Evolutionary conservation across 2,329 filamentous ascomycete genomes (phyloP).

Genomic region (Colletotrichum graminicola): DNA sequence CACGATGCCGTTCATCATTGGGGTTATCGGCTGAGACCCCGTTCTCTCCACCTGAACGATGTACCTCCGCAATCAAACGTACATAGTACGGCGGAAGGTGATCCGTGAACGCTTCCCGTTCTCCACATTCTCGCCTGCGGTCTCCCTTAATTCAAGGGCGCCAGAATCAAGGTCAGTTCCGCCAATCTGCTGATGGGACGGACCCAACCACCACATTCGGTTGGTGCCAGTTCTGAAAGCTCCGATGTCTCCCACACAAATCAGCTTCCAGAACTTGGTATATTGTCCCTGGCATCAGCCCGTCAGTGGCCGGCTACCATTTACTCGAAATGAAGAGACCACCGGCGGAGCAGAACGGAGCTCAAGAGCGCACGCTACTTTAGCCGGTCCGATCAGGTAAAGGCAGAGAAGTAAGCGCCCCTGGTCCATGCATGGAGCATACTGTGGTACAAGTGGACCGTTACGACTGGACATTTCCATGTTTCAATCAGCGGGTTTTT

Average conservation of each 20-base stretch:
- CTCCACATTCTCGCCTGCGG: conserved; percentile 34
- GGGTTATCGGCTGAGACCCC: conserved; percentile 23
- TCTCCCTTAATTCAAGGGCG: conserved; percentile 30
- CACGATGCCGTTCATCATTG: conserved; percentile 6
- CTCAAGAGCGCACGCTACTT: neutral
- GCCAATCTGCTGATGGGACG: conserved; percentile 36
- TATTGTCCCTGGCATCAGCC: conserved; percentile 18
- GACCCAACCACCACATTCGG: conserved; percentile 7
- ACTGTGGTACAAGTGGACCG: conserved; percentile 20
- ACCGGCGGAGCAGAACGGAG: conserved; percentile 3
- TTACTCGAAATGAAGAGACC: conserved; percentile 24
- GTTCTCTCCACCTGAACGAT: conserved; percentile 5
- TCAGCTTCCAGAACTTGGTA: conserved; percentile 30
- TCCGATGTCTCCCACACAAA: conserved; percentile 27
- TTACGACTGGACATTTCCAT: conserved; percentile 16
- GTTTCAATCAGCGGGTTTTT: conserved; percentile 28
- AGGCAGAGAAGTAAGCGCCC: neutral
- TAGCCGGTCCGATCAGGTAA: conserved; percentile 15
- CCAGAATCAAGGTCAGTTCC: conserved; percentile 29
- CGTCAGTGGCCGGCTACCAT: conserved; percentile 1
- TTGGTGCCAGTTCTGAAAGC: conserved; percentile 18
- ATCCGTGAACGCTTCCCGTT: conserved; percentile 41
- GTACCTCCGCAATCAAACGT: conserved; percentile 32
- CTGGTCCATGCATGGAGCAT: conserved; percentile 26
- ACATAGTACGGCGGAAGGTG: conserved; percentile 38